These are phyloP conservation scores for Epichloe baconii DNA, from an alignment of 2,329 filamentous ascomycete genomes.

Conservation along the genomic window DNA sequence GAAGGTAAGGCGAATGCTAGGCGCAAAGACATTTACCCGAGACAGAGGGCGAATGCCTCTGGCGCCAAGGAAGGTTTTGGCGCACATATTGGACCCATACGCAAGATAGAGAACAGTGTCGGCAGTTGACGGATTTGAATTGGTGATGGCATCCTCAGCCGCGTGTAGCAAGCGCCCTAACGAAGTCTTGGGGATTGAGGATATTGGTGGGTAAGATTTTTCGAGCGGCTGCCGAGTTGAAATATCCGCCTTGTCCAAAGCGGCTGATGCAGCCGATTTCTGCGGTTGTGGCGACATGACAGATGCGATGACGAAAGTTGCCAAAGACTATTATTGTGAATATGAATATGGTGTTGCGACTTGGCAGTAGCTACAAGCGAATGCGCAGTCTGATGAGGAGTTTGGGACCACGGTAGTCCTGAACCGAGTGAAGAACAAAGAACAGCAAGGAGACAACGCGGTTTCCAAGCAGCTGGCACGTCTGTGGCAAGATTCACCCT, in stretches of 20 bases:
- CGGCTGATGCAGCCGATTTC: conserved; percentile 7
- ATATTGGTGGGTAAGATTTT: conserved; percentile 16
- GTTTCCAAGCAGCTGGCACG: no score
- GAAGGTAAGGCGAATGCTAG: conserved; percentile 66
- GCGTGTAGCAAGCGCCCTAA: conserved; percentile 16
- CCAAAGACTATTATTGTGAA: background rate
- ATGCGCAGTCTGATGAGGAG: no score
- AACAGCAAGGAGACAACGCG: no score
- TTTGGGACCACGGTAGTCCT: no score
- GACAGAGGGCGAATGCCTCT: conserved; percentile 74
- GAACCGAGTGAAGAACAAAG: no score
- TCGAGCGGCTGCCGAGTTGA: conserved; percentile 10
- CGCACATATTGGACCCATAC: conserved; percentile 81
- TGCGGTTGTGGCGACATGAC: background rate
- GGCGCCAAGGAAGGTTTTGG: conserved; percentile 63
- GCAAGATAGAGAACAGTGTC: conserved; percentile 64
- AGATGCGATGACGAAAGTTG: background rate
- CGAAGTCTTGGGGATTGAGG: conserved; percentile 21
- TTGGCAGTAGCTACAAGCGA: no score
- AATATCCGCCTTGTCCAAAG: conserved; percentile 14
- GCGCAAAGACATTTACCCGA: conserved; percentile 69
- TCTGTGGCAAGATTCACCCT: no score
- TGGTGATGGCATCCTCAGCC: conserved; percentile 13
- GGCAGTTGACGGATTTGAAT: conserved; percentile 11
- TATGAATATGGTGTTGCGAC: no score